phyloP scores from a whole-genome alignment of 2,329 filamentous ascomycete species.

The Pestalotiopsis sp. region DNA sequence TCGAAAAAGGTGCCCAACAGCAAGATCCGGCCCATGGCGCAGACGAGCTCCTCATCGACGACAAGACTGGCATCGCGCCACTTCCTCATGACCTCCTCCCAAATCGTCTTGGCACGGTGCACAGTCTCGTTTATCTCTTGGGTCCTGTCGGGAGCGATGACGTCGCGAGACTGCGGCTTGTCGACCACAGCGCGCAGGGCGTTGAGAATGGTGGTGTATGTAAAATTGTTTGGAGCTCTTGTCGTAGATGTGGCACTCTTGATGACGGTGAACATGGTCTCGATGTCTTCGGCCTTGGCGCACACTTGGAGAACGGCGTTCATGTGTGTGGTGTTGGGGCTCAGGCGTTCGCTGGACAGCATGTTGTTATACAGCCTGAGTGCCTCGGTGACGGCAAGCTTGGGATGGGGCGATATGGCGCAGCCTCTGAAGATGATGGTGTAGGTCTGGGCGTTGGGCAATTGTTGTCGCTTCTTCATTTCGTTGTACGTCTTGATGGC shows the following conservation, averaged over 20 bases:
- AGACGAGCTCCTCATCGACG: constrained; percentile 80
- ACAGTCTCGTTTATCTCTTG: constrained; percentile 49
- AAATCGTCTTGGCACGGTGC: constrained; percentile 72
- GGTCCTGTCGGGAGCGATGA: constrained; percentile 33
- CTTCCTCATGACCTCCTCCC: constrained; percentile 76
- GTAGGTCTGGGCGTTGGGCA: constrained; percentile 81
- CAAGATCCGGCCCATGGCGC: constrained; percentile 80
- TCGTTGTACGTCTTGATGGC: constrained; percentile 91
- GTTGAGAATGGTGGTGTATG: constrained; percentile 84
- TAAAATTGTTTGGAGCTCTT: constrained; percentile 68
- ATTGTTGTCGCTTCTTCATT: constrained; percentile 94
- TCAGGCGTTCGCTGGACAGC: constrained; percentile 62
- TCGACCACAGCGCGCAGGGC: constrained; percentile 62
- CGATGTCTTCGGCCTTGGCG: constrained; percentile 72
- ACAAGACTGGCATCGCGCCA: constrained; percentile 73
- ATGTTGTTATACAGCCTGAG: constrained; percentile 79
- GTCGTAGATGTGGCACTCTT: constrained; percentile 67
- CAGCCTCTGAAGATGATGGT: constrained; percentile 82
- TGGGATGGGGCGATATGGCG: constrained; percentile 59
- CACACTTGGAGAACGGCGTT: constrained; percentile 90
- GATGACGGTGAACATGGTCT: constrained; percentile 78
- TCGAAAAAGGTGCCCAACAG: constrained; percentile 66
- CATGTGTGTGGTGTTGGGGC: constrained; percentile 78
- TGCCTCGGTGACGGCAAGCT: constrained; percentile 68
- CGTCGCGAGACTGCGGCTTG: constrained; percentile 27